These are phyloP conservation scores for Xylaria arbuscula DNA, from an alignment of 2,329 filamentous ascomycete species.

Conservation along the genomic window DNA sequence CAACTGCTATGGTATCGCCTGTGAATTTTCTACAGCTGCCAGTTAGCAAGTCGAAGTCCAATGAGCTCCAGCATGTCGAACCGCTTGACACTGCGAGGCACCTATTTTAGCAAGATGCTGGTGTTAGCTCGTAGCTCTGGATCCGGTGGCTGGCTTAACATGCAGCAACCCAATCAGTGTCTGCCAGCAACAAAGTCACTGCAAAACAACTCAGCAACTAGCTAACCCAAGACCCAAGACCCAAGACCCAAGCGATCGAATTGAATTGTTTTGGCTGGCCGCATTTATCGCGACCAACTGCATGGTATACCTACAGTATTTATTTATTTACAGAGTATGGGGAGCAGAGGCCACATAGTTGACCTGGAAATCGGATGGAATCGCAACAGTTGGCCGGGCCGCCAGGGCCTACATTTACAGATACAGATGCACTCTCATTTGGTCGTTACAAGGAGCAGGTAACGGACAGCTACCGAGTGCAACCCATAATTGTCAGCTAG, in stretches of 20 bases:
- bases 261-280: slow-evolving; percentile 22
- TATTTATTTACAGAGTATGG: neutral
- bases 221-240: slow-evolving; percentile 21
- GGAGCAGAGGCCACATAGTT: neutral
- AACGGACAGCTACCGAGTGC: neutral
- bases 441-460: neutral
- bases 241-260: slow-evolving; percentile 22
- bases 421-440: neutral
- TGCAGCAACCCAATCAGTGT: slow-evolving; percentile 36
- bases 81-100: slow-evolving; percentile 30
- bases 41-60: slow-evolving; percentile 5
- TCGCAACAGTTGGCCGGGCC: slow-evolving; percentile 15
- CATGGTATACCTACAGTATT: neutral
- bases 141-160: slow-evolving; percentile 35
- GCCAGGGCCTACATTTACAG: neutral
- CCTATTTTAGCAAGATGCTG: slow-evolving; percentile 28
- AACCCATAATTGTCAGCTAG: slow-evolving; percentile 2
- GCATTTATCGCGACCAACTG: slow-evolving; percentile 29
- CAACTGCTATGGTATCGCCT: neutral
- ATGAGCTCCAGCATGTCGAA: slow-evolving; percentile 16
- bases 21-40: slow-evolving; percentile 18
- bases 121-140: slow-evolving; percentile 9
- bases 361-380: slow-evolving; percentile 15
- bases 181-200: slow-evolving; percentile 33
- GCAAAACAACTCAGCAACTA: slow-evolving; percentile 35